These are phyloP conservation scores for Penicillium hordei DNA, from an alignment of 2,329 filamentous ascomycete genomes.

Conservation along the genomic window DNA sequence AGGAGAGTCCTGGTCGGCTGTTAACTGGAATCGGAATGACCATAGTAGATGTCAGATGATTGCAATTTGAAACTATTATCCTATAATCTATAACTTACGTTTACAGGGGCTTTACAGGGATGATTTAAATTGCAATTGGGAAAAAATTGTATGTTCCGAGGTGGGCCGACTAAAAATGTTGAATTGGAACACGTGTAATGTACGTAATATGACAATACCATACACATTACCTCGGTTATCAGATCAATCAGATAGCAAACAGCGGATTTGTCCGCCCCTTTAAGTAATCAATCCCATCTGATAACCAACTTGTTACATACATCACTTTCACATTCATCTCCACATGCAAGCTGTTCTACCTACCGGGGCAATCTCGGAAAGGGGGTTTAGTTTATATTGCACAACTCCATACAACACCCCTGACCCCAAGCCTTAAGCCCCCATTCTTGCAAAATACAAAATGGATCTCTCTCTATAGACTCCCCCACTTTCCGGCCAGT, in stretches of 20 bases:
- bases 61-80: neutral
- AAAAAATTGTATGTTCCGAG: neutral
- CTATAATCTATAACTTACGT: neutral
- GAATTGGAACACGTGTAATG: neutral
- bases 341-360: neutral
- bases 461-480: neutral
- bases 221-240: slow-evolving; percentile 12
- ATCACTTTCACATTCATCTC: neutral
- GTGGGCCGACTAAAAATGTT: neutral
- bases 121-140: neutral
- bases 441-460: neutral
- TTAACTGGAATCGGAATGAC: neutral
- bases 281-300: slow-evolving; percentile 7
- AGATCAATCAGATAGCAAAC: slow-evolving; percentile 13
- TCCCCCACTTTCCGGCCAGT: slow-evolving; percentile 15
- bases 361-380: neutral
- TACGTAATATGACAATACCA: neutral
- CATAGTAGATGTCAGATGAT: neutral
- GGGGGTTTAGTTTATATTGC: neutral
- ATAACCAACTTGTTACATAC: neutral
- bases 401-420: neutral
- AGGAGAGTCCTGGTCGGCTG: slow-evolving; percentile 6
- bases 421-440: neutral
- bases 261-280: neutral
- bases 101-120: neutral